Evolutionary conservation across 352 stramenopile genomes (phyloP).

Genomic region (Pythium monospermum): DNA sequence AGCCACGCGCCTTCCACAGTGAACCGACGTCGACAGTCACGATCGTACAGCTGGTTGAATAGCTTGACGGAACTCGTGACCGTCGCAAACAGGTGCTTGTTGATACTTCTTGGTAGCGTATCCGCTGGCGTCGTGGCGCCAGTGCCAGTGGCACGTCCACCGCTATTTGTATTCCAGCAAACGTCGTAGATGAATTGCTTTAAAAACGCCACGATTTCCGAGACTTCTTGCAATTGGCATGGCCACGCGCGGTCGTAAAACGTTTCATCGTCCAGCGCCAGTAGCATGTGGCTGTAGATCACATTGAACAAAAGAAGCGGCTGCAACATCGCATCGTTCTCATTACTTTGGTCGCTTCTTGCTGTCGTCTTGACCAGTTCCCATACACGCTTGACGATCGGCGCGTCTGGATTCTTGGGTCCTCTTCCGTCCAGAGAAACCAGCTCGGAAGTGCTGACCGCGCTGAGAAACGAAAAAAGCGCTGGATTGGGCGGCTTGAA

Average conservation of each 20-base stretch:
- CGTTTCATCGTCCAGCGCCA: constrained; percentile 62
- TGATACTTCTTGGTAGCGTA: neutral
- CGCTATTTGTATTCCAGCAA: constrained; percentile 40
- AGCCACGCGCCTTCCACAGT: constrained; percentile 45
- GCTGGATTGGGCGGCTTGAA: constrained; percentile 38
- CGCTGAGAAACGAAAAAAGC: constrained; percentile 49
- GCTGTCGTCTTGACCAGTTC: constrained; percentile 28
- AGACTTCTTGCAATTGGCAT: constrained; percentile 36
- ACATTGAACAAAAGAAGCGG: constrained; percentile 59
- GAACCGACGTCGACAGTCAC: constrained; percentile 52
- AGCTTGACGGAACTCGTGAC: constrained; percentile 66
- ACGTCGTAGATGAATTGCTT: constrained; percentile 68
- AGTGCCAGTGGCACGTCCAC: neutral
- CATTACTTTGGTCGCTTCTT: neutral
- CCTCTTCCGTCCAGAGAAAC: no score
- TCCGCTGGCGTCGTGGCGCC: neutral
- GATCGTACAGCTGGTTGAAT: constrained; percentile 79
- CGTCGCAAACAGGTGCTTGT: constrained; percentile 29
- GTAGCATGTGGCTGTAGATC: constrained; percentile 58
- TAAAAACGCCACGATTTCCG: constrained; percentile 37
- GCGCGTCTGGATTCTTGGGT: no score
- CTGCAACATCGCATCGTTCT: constrained; percentile 23
- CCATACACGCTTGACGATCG: constrained; percentile 37
- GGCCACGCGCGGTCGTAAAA: constrained; percentile 65
- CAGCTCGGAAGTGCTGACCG: constrained; percentile 33